Evolutionary conservation across 1,284 basidiomycete species (phyloP).

Genomic region (Xanthoconium separans): DNA sequence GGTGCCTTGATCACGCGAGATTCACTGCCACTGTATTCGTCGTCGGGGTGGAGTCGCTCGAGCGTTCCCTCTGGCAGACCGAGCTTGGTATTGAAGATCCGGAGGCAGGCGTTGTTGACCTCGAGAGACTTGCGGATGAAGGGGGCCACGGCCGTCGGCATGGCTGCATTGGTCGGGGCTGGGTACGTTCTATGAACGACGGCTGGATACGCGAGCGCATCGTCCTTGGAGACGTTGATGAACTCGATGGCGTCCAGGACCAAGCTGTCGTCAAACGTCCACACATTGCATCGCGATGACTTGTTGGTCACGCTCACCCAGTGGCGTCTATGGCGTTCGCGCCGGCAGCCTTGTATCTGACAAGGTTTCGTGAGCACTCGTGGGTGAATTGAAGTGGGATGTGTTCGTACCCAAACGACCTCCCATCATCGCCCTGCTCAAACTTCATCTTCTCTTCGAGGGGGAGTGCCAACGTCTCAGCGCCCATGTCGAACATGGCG

Average conservation of each 20-base stretch:
- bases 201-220: conserved; percentile 55
- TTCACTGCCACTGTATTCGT: conserved; percentile 58
- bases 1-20: conserved; percentile 56
- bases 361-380: not conserved
- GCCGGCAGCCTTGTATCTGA: conserved; percentile 64
- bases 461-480: conserved; percentile 56
- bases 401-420: conserved; percentile 53
- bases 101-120: conserved; percentile 53
- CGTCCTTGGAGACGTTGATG: conserved; percentile 67
- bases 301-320: conserved; percentile 35
- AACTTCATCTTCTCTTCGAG: conserved; percentile 62
- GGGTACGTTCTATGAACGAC: conserved; percentile 56
- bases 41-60: conserved; percentile 42
- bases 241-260: conserved; percentile 57
- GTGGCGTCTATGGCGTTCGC: conserved; percentile 61
- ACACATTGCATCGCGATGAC: too few species aligned
- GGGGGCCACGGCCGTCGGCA: conserved; percentile 48
- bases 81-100: conserved; percentile 56
- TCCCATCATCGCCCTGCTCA: conserved; percentile 64
- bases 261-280: conserved; percentile 7
- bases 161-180: conserved; percentile 46
- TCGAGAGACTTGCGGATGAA: conserved; percentile 59
- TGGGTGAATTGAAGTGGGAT: not conserved
- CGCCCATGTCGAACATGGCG: conserved; percentile 61
- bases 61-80: conserved; percentile 54